Evolutionary conservation across 139 green algal species (phyloP).

Genomic region (Chlamydomonas sphaeroides): DNA sequence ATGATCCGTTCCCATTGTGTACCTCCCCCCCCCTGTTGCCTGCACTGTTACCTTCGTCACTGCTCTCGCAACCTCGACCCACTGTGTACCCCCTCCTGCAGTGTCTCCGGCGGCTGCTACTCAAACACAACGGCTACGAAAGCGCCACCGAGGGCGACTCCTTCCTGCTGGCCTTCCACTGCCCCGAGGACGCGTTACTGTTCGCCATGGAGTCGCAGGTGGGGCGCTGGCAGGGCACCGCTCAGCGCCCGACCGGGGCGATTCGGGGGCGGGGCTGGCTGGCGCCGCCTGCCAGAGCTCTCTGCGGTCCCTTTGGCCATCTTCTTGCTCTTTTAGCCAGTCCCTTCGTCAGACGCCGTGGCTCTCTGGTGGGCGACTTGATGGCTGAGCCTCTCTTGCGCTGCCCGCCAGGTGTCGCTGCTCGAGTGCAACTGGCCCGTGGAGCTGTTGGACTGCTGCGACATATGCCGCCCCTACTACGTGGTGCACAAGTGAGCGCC

Average conservation of each 20-base stretch:
- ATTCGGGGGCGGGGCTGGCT: too few relatives aligned
- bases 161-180: conserved; percentile 69
- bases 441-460: conserved; percentile 44
- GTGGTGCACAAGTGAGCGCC: conserved; percentile 44
- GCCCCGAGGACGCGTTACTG: conserved; percentile 53
- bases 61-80: too few relatives aligned
- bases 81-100: background rate
- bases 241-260: too few relatives aligned
- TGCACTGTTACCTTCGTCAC: too few relatives aligned
- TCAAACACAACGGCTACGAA: conserved; percentile 50
- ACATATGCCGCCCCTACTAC: conserved; percentile 41
- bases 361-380: too few relatives aligned
- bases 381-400: too few relatives aligned
- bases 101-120: conserved; percentile 46
- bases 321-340: too few relatives aligned
- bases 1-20: too few relatives aligned
- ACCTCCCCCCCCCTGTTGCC: too few relatives aligned
- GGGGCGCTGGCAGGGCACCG: background rate
- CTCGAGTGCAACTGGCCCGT: conserved; percentile 48
- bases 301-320: too few relatives aligned
- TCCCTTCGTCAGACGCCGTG: too few relatives aligned
- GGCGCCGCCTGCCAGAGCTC: too few relatives aligned
- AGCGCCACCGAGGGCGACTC: conserved; percentile 50
- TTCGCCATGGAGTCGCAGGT: conserved; percentile 54
- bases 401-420: conserved; percentile 36